Conservation (phyloP, 2,329 filamentous ascomycete genomes). For the Alternaria rosae region DNA sequence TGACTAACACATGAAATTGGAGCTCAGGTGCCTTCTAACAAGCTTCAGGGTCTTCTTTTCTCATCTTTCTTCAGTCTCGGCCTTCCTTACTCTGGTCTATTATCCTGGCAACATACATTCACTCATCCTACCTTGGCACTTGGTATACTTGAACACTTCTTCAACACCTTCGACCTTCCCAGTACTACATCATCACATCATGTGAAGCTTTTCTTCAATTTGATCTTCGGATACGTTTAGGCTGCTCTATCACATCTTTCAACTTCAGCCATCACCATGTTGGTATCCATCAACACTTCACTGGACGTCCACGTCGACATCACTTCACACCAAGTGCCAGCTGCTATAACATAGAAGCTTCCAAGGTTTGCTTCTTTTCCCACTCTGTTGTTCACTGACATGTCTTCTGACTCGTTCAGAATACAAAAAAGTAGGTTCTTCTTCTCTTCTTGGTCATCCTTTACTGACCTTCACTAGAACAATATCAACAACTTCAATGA, state of each 20-base stretch:
- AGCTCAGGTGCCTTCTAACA: neutral
- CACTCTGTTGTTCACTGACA: neutral
- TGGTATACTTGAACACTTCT: conserved; percentile 6
- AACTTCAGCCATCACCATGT: neutral
- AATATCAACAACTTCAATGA: neutral
- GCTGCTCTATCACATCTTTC: neutral
- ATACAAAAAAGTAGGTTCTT: neutral
- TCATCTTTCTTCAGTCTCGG: neutral
- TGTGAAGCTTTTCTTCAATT: conserved; percentile 1
- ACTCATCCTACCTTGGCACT: conserved; percentile 15
- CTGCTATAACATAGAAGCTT: conserved; percentile 3
- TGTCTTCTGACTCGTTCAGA: conserved; percentile 1
- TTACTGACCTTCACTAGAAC: neutral
- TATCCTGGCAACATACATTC: conserved; percentile 15
- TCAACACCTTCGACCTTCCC: neutral
- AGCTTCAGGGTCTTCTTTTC: neutral
- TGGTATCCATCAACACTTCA: neutral
- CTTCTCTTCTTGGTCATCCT: neutral
- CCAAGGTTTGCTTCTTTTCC: neutral
- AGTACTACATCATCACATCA: neutral
- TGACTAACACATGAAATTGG: neutral
- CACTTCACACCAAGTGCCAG: neutral
- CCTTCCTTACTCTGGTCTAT: conserved; percentile 5
- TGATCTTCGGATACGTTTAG: neutral
- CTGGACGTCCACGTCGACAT: neutral